Evolutionary conservation across 176 grass and related monocot species (phyloP), one percentile per base, ranked within the genome.

Genomic region (Oropetium thomaeum): DNA sequence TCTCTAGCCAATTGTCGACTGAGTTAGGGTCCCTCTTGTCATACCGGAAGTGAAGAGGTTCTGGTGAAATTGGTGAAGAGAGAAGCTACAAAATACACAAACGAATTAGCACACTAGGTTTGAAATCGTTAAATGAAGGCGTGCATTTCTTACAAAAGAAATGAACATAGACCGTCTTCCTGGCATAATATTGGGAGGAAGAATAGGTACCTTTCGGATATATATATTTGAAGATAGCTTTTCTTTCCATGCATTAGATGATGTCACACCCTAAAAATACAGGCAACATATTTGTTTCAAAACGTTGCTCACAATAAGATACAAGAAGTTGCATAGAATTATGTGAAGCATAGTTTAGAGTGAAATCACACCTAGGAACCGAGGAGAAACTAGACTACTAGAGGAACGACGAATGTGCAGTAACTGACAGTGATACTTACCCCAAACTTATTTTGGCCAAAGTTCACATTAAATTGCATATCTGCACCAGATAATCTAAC

Each of bases 221-320:
- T 88, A 98, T 33, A 82, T 71, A 84, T 98, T 92, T 73, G 81
- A 81, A 57, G 79, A 92, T 61, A 93, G 65, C 72, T 88, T 93
- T 38, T 87, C 84, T 77, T 92, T 94, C 91, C 91, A 98, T 48
- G 62, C 49, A 52, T 89, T 79, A 22, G 81, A 69, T 4, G 68
- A 65, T 54, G 71, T 79, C 20, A 25, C 33, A 70, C 67, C 89
- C 91, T 98, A 62, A 75, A 73, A 78, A 16, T 51, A 32, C 40
- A 79, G 84, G 5, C 7, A 87, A 58, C 14, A 83, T 6, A 82
- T 60, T 66, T 70, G 57, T n/a, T 16, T 60, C 1, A 53, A 86
- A 40, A 22, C n/a, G 28, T 51, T 75, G 37, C 20, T 39, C 71
- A 69, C 29, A 52, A 4, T 54, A 44, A 49, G 20, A 39, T 67